phyloP scores from a whole-genome alignment of 2,329 filamentous ascomycete species.

The Herpomyces periplanetae region DNA sequence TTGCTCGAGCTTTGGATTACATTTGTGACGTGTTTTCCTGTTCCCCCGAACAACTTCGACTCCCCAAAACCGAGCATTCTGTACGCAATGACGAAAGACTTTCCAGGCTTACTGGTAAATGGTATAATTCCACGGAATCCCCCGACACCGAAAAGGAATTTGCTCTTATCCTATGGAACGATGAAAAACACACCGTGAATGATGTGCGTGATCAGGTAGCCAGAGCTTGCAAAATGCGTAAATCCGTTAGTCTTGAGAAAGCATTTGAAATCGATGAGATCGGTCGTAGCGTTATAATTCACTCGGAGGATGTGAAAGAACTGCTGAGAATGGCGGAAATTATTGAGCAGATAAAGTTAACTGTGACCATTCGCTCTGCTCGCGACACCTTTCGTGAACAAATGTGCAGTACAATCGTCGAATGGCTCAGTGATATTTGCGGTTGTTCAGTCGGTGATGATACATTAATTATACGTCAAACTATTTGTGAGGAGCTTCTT shows the following conservation, averaged over 20 bases:
- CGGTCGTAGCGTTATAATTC: slow-evolving; percentile 48
- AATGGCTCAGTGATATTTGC: slow-evolving; percentile 75
- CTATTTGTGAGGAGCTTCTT: slow-evolving; percentile 66
- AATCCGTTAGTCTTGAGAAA: slow-evolving; percentile 24
- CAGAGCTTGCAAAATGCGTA: slow-evolving; percentile 37
- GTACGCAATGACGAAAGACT: slow-evolving; percentile 42
- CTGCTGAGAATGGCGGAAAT: slow-evolving; percentile 42
- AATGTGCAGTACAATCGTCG: slow-evolving; percentile 91
- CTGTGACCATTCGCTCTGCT: slow-evolving; percentile 65
- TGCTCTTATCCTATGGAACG: slow-evolving; percentile 69
- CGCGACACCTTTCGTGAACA: slow-evolving; percentile 86
- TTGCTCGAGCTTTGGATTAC: slow-evolving; percentile 56
- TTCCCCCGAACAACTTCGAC: slow-evolving; percentile 65
- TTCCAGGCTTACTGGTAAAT: slow-evolving; percentile 33
- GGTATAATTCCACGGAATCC: slow-evolving; percentile 18
- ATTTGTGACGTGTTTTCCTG: slow-evolving; percentile 93
- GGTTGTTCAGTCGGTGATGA: slow-evolving; percentile 55
- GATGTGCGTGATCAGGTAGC: slow-evolving; percentile 72
- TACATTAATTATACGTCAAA: slow-evolving; percentile 30
- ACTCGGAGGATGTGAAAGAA: slow-evolving; percentile 25
- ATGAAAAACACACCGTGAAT: slow-evolving; percentile 81
- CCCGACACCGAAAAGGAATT: slow-evolving; percentile 28
- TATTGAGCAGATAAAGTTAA: slow-evolving; percentile 80
- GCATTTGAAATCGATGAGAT: slow-evolving; percentile 65
- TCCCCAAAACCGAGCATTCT: slow-evolving; percentile 41